A percentile compares a stretch with the other conserved stretches of the same genome.
phyloP scores from a whole-genome alignment of 225 moss, liverwort and hornwort genomes.

The Climacium dendroides region DNA sequence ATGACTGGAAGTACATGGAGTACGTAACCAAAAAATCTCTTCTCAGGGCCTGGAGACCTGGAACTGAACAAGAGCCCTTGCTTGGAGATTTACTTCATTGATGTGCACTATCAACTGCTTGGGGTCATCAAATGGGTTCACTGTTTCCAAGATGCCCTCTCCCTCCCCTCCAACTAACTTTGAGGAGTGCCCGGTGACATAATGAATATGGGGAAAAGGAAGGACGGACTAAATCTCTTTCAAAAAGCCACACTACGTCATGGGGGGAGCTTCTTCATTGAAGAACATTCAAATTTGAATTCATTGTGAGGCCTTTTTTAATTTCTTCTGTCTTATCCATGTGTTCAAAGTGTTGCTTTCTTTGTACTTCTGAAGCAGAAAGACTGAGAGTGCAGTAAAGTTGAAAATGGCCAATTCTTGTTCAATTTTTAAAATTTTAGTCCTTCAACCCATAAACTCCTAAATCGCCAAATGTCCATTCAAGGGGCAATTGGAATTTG shows the following conservation, averaged over 20 bases:
- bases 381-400: no score
- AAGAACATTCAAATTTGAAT: background rate
- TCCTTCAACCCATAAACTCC: fast-evolving
- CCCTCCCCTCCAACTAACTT: background rate
- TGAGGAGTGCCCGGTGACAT: background rate
- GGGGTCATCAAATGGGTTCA: background rate
- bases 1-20: background rate
- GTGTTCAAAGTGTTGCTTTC: background rate
- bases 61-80: background rate
- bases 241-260: background rate
- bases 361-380: no score
- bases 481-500: background rate
- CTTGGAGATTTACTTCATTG: background rate
- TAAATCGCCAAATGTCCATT: fast-evolving
- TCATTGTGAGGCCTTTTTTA: fast-evolving
- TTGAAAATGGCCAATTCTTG: background rate
- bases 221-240: background rate
- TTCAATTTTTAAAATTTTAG: background rate
- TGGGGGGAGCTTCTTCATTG: background rate
- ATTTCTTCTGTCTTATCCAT: background rate
- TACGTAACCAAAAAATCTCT: background rate
- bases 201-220: background rate
- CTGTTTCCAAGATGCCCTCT: background rate
- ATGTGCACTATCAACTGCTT: background rate
- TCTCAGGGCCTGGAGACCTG: background rate